A percentile compares a stretch with the other conserved stretches of the same genome.
Evolutionary conservation across 2,329 filamentous ascomycete species (phyloP).

Genomic region (Paecilomyces sp.): DNA sequence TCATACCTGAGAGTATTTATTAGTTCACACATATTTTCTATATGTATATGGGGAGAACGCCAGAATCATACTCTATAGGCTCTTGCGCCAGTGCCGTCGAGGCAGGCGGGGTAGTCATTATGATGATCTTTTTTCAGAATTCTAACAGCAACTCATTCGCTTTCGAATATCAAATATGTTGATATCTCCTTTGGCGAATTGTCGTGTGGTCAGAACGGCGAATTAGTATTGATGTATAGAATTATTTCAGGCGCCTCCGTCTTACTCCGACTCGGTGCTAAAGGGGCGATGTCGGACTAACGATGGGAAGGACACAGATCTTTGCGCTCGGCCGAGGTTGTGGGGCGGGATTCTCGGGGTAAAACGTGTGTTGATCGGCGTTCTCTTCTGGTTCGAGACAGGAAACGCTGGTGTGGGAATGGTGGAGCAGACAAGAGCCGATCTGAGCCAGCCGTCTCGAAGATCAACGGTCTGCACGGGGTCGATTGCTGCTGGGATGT

Average conservation of each 20-base stretch:
- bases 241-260: neutral
- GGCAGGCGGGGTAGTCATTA: neutral
- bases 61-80: neutral
- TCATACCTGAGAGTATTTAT: neutral
- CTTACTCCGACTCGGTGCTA: neutral
- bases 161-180: neutral
- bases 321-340: neutral
- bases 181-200: neutral
- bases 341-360: neutral
- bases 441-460: neutral
- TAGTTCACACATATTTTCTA: neutral
- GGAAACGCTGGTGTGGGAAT: neutral
- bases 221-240: neutral
- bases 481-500: neutral
- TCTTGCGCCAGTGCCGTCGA: neutral
- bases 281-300: neutral
- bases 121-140: neutral
- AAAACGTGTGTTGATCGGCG: neutral
- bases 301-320: neutral
- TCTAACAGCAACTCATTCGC: neutral
- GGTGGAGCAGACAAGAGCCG: neutral
- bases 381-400: neutral
- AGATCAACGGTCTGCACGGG: neutral
- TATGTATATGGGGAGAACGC: neutral
- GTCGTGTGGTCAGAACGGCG: neutral